Evolutionary conservation across 2,329 filamentous ascomycete species (phyloP).

Genomic region (Neocatenulostroma microsporum): DNA sequence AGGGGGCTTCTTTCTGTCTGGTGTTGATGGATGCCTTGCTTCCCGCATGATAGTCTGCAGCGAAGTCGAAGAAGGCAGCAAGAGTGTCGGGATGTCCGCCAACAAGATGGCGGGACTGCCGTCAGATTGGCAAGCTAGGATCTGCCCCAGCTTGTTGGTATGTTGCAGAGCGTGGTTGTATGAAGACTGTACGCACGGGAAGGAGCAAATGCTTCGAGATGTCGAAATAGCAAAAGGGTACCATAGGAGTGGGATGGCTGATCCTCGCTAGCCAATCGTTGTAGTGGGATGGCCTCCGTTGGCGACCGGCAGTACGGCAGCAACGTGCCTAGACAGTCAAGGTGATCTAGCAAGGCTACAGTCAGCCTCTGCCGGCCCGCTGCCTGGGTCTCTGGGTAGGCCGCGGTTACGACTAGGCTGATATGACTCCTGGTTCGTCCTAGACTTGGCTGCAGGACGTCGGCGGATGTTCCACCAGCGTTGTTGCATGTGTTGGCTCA

Average conservation of each 20-base stretch:
- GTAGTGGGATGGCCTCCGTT: not conserved
- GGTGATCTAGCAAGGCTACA: no score
- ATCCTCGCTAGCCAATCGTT: not conserved
- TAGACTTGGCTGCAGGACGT: no score
- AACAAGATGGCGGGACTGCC: not conserved
- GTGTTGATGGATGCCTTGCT: not conserved
- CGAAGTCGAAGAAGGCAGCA: not conserved
- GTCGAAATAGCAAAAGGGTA: not conserved
- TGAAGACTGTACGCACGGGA: not conserved
- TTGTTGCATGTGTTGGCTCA: no score
- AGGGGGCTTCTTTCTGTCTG: not conserved
- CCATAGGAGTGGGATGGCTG: slow-evolving; percentile 1
- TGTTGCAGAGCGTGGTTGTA: not conserved
- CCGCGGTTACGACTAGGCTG: no score
- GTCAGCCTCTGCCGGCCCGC: slow-evolving; percentile 8
- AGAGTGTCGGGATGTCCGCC: not conserved
- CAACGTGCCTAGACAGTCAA: no score
- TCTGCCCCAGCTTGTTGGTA: not conserved
- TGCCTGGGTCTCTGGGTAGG: no score
- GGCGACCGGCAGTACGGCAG: no score
- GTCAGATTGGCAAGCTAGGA: not conserved
- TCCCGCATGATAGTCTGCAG: slow-evolving; percentile 1
- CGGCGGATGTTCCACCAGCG: no score
- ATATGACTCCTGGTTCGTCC: no score
- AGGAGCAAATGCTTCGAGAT: not conserved